Percentiles rank a stretch among this genome's conserved stretches.
Conservation (phyloP, 2,329 filamentous ascomycete species). For the Nothophaeocryptopus gaeumannii region DNA sequence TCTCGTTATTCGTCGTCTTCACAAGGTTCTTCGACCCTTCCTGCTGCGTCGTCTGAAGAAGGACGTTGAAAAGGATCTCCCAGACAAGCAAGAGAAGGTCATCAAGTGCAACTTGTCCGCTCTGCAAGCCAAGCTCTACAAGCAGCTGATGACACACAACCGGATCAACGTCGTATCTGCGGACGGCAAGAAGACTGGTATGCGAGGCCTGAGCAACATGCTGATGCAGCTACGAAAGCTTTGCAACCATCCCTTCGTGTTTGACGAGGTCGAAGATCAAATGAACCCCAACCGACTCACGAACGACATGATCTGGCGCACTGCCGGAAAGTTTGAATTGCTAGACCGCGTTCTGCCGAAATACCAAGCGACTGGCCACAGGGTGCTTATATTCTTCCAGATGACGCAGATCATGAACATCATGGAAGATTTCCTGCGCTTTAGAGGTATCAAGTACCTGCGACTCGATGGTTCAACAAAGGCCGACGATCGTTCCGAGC, state of each 20-base stretch:
- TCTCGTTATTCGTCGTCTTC: slow-evolving; percentile 93
- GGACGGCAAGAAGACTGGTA: slow-evolving; percentile 90
- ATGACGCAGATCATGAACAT: slow-evolving; percentile 99
- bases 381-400: slow-evolving; percentile 99
- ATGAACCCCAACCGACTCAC: slow-evolving; percentile 88
- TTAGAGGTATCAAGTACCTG: slow-evolving; percentile 78
- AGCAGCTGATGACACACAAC: slow-evolving; percentile 95
- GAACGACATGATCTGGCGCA: slow-evolving; percentile 93
- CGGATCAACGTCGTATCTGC: slow-evolving; percentile 91
- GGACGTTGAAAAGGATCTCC: slow-evolving; percentile 97
- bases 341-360: slow-evolving; percentile 90
- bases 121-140: slow-evolving; percentile 89
- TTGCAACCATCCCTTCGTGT: slow-evolving; percentile 98
- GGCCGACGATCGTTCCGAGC: slow-evolving; percentile 90
- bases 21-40: slow-evolving; percentile 97
- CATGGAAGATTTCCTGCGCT: slow-evolving; percentile 95
- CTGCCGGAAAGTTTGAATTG: slow-evolving; percentile 94
- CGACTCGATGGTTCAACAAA: slow-evolving; percentile 96
- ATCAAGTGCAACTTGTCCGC: slow-evolving; percentile 99
- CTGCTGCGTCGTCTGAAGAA: slow-evolving; percentile 97
- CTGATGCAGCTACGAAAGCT: slow-evolving; percentile 99
- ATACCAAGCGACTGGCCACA: slow-evolving; percentile 85
- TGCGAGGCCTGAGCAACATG: slow-evolving; percentile 97
- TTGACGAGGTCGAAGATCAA: slow-evolving; percentile 95
- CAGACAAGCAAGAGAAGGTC: slow-evolving; percentile 98